These are phyloP conservation scores for Sphaceloma murrayae DNA, from an alignment of 2,329 filamentous ascomycete genomes.

Conservation along the genomic window DNA sequence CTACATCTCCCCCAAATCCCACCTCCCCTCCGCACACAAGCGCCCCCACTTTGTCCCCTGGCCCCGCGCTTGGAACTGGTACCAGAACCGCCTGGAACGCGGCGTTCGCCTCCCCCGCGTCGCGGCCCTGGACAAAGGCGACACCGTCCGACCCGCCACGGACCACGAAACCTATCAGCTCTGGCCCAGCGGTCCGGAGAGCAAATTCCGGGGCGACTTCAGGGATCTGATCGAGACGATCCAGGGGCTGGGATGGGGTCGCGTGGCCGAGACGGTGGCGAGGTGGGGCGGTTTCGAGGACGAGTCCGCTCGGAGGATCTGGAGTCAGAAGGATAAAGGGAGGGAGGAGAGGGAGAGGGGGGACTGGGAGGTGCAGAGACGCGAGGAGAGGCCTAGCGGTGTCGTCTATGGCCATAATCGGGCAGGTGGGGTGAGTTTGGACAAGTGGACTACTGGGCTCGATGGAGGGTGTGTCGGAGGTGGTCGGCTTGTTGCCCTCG, in stretches of 20 bases:
- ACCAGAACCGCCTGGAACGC: conserved; percentile 14
- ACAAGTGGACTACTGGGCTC: conserved; percentile 69
- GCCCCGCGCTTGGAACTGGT: conserved; percentile 43
- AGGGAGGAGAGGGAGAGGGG: conserved; percentile 58
- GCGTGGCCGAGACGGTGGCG: background rate
- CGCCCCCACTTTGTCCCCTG: conserved; percentile 49
- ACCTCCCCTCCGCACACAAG: conserved; percentile 45
- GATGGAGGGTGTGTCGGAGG: conserved; percentile 77
- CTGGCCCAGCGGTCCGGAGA: background rate
- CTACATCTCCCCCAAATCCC: conserved; percentile 56
- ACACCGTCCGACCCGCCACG: background rate
- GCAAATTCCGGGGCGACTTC: background rate
- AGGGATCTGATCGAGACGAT: background rate
- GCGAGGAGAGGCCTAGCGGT: conserved; percentile 43
- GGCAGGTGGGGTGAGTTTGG: conserved; percentile 55
- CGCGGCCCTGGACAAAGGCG: background rate
- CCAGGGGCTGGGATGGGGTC: background rate
- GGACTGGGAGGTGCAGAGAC: conserved; percentile 54
- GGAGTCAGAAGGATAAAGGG: conserved; percentile 46
- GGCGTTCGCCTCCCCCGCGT: background rate
- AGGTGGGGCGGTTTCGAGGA: background rate
- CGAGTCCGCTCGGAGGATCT: conserved; percentile 27
- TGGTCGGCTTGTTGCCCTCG: conserved; percentile 62
- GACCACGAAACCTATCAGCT: background rate
- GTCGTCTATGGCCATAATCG: conserved; percentile 76